These are phyloP conservation scores for Kuraishia cidri DNA, from an alignment of 805 yeast genomes.

Conservation along the genomic window DNA sequence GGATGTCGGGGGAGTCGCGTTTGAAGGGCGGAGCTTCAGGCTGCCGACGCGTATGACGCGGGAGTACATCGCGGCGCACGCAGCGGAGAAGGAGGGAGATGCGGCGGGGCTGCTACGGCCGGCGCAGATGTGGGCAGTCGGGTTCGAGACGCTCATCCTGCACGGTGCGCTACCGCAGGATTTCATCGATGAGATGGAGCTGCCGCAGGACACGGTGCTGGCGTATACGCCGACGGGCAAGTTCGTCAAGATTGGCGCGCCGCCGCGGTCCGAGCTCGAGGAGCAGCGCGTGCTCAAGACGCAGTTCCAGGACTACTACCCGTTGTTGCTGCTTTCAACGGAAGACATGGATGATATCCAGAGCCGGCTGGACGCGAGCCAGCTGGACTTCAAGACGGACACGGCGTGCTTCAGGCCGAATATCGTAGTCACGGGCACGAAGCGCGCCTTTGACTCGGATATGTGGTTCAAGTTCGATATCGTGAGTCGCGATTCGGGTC, in stretches of 20 bases:
- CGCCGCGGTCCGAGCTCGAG: constrained; percentile 1
- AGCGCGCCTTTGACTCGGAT: constrained; percentile 17
- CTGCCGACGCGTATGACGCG: constrained; percentile 11
- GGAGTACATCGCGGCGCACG: constrained; percentile 4
- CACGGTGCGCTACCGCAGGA: constrained; percentile 10
- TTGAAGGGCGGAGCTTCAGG: constrained; percentile 1
- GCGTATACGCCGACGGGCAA: constrained; percentile 16
- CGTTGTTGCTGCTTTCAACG: constrained; percentile 14
- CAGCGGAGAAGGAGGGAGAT: background rate
- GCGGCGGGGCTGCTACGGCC: background rate
- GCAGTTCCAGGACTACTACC: constrained; percentile 21
- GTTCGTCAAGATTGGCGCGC: constrained; percentile 10
- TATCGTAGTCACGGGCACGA: constrained; percentile 10
- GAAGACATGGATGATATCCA: constrained; percentile 12
- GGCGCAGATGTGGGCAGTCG: no score
- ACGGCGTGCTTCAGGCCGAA: constrained; percentile 18
- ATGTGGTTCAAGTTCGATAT: constrained; percentile 15
- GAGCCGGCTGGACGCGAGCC: background rate
- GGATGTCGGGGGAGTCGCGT: constrained; percentile 2
- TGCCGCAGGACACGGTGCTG: constrained; percentile 12
- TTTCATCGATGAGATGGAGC: constrained; percentile 9
- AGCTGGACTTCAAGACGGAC: constrained; percentile 5
- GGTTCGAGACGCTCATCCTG: constrained; percentile 12
- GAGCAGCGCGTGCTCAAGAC: constrained; percentile 7
- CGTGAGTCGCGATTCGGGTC: constrained; percentile 3